A percentile compares a stretch with the other conserved stretches of the same genome.
Evolutionary conservation across 2,329 filamentous ascomycete genomes (phyloP).

Genomic region (Aspergillus fijiensis): DNA sequence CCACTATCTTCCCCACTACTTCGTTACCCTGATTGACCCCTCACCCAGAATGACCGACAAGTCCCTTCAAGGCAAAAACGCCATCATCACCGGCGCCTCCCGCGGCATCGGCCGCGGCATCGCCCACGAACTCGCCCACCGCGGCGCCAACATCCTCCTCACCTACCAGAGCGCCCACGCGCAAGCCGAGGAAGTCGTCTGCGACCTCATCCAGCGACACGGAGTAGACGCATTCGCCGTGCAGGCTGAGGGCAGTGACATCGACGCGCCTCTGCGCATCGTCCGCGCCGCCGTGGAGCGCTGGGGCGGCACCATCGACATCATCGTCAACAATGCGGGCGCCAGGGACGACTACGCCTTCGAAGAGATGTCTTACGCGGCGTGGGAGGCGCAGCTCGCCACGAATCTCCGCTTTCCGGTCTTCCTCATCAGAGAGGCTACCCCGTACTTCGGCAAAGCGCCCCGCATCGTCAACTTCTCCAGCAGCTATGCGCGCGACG

Average conservation of each 20-base stretch:
- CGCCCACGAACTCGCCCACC: too few relatives aligned
- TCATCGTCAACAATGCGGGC: constrained; percentile 31
- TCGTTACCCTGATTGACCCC: too few relatives aligned
- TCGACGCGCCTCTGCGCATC: constrained; percentile 9
- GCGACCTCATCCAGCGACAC: too few relatives aligned
- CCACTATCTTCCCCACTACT: too few relatives aligned
- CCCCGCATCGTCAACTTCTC: constrained; percentile 24
- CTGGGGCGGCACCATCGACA: constrained; percentile 17
- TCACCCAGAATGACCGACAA: too few relatives aligned
- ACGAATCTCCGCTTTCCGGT: constrained; percentile 20
- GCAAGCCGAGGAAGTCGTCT: too few relatives aligned
- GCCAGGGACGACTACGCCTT: constrained; percentile 18
- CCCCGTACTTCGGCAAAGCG: constrained; percentile 12
- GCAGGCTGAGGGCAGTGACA: constrained; percentile 18
- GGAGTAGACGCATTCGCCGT: constrained; percentile 10
- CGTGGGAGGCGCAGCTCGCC: constrained; percentile 17
- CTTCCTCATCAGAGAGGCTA: constrained; percentile 25
- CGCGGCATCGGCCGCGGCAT: too few relatives aligned
- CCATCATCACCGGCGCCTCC: too few relatives aligned
- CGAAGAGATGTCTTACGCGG: constrained; percentile 20
- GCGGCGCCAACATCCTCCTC: too few relatives aligned
- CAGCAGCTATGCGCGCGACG: constrained; percentile 19
- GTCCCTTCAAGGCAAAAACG: too few relatives aligned
- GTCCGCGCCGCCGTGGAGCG: constrained; percentile 9
- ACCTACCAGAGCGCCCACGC: too few relatives aligned